phyloP scores from a whole-genome alignment of 768 basidiomycete genomes.

The Hortiboletus flavorubellus region DNA sequence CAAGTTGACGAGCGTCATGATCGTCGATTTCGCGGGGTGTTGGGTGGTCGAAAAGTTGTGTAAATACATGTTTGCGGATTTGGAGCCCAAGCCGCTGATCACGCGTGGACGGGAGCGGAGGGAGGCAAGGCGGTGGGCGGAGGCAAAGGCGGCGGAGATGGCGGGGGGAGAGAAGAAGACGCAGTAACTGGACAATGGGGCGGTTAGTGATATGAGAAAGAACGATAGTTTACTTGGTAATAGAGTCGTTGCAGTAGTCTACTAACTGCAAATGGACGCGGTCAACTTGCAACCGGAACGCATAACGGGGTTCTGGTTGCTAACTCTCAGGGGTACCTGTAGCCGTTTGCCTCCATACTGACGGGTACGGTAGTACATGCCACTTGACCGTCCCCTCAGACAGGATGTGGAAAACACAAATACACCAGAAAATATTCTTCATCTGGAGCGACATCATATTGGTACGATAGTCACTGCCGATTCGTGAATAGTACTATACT shows the following conservation, averaged over 20 bases:
- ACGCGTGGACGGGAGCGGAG: slow-evolving; percentile 80
- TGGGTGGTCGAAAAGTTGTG: slow-evolving; percentile 79
- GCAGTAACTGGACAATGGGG: slow-evolving; percentile 18
- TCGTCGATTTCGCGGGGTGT: slow-evolving; percentile 85
- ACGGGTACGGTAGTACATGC: too few relatives aligned
- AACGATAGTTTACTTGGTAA: background rate
- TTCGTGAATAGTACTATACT: too few relatives aligned
- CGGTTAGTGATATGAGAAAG: background rate
- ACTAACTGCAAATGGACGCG: too few relatives aligned
- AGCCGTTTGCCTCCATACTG: too few relatives aligned
- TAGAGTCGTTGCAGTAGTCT: background rate
- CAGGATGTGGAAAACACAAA: too few relatives aligned
- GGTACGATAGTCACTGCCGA: too few relatives aligned
- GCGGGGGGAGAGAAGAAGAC: slow-evolving; percentile 35
- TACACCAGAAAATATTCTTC: too few relatives aligned
- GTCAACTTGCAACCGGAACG: too few relatives aligned
- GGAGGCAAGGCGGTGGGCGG: slow-evolving; percentile 53
- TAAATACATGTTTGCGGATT: slow-evolving; percentile 83
- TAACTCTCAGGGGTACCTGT: too few relatives aligned
- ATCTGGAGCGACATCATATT: too few relatives aligned
- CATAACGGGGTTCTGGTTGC: too few relatives aligned
- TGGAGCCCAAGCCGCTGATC: slow-evolving; percentile 82
- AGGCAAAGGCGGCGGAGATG: slow-evolving; percentile 30
- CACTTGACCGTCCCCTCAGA: too few relatives aligned
- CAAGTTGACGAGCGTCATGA: slow-evolving; percentile 75